Base-by-base conservation (phyloP, 2,329 filamentous ascomycete species). In the Fusarium guadeloupense region DNA sequence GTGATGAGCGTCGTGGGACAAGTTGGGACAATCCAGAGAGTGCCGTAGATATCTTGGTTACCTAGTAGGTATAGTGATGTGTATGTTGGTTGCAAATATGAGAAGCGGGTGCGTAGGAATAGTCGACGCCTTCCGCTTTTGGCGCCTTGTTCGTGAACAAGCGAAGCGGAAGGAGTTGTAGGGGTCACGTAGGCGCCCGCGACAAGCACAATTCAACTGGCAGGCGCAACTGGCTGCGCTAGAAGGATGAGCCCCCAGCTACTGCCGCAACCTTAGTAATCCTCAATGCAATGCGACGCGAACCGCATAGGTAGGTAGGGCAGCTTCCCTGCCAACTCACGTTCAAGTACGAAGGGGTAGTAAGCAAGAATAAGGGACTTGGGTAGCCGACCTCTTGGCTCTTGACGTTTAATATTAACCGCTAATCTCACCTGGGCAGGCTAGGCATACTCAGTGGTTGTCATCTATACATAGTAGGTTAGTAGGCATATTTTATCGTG, bases 101-200 rank as follows among this genome's bases (percentile, higher is more conserved):
- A 47, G 45, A 52, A 65, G 58, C 48, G 51, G 55, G 51, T 67
- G 60, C 54, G 55, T 62, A 57, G 46, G 52, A 52, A 56, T 68
- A 50, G 50, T 61, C 67, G 52, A 47, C 67, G 67, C 67, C 67
- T 69, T 69, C 67, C 67, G 61, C 62, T 70, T 69, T 61, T 55
- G 59, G 64, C 55, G 54, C 62, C 45, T 49, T 48, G 61, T 51
- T 54, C 48, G 55, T 48, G 26, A 37, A 61, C 61, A 59, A 59
- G 55, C 54, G 55, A 59, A 38, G 46, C 48, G 62, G 57, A 44
- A 58, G 54, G 43, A 48, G 42, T 47, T 16, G 47, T 59, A 57
- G 38, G 43, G 52, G 31, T 38, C 21, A 53, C 25, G 61, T 44
- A 62, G 47, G 31, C 51, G 62, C 62, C 47, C 58, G 62, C 61